A percentile compares a stretch with the other conserved stretches of the same genome.
Conservation (phyloP, 257 asterid genomes). For the Solanum chilense region DNA sequence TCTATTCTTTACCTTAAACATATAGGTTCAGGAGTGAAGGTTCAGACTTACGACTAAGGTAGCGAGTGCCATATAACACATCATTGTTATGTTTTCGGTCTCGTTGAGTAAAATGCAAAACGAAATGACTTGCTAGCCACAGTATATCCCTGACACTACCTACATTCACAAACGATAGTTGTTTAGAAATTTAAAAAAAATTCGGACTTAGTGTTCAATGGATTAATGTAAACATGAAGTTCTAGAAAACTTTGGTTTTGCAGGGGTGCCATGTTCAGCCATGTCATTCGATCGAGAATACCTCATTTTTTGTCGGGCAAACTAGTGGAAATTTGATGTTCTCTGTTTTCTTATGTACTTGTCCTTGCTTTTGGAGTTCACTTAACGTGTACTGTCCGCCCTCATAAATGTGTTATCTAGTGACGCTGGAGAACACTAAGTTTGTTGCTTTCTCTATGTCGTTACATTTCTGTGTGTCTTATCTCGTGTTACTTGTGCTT, state of each 20-base stretch:
- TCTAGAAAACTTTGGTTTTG: neutral
- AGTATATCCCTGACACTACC: neutral
- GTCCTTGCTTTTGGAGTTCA: neutral
- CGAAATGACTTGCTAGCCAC: neutral
- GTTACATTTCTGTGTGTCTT: neutral
- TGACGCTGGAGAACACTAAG: neutral
- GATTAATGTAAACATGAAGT: neutral
- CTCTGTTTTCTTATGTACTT: neutral
- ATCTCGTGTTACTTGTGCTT: neutral
- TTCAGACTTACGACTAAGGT: too few species aligned
- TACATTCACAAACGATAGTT: neutral
- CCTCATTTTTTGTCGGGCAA: neutral
- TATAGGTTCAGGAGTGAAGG: neutral
- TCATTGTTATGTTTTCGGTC: too few species aligned
- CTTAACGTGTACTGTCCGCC: neutral
- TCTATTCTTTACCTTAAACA: neutral
- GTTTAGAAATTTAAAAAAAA: too few species aligned
- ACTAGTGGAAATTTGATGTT: neutral
- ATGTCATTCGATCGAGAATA: neutral
- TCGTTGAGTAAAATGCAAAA: neutral
- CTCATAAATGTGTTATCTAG: neutral
- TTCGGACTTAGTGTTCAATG: too few species aligned
- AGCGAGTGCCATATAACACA: too few species aligned
- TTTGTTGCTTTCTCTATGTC: neutral
- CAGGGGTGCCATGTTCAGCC: neutral